Conservation (phyloP, 352 stramenopile species). For the Phytophthora citrophthora region DNA sequence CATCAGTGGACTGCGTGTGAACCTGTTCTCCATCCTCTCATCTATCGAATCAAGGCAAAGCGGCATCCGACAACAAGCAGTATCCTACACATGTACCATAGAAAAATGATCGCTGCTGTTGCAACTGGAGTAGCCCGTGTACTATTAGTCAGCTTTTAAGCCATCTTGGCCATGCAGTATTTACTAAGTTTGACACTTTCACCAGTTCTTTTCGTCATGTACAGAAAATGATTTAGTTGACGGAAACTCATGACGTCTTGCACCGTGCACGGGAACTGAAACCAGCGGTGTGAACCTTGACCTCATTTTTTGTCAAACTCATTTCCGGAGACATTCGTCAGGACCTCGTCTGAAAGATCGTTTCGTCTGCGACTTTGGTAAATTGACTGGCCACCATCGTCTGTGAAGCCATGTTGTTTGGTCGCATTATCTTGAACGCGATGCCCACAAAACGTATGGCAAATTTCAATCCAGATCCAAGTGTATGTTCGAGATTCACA, state of each 20-base stretch:
- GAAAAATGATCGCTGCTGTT: conserved; percentile 27
- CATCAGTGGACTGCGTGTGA: conserved; percentile 23
- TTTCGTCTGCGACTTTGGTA: conserved; percentile 11
- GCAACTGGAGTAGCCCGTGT: conserved; percentile 26
- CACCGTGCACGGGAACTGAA: too few species aligned
- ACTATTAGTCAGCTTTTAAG: conserved; percentile 39
- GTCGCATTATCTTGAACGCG: conserved; percentile 7
- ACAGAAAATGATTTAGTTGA: too few species aligned
- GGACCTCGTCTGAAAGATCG: conserved; percentile 5
- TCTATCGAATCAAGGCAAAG: conserved; percentile 17
- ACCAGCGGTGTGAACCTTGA: too few species aligned
- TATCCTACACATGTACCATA: conserved; percentile 46
- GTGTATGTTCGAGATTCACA: conserved; percentile 6
- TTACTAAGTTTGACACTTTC: conserved; percentile 37
- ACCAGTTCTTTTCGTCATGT: not conserved
- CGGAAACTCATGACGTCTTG: too few species aligned
- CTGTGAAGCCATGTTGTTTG: conserved; percentile 8
- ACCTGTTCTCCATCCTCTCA: not conserved
- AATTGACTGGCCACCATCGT: conserved; percentile 33
- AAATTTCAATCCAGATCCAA: not conserved
- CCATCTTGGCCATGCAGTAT: conserved; percentile 32
- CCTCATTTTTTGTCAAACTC: conserved; percentile 15
- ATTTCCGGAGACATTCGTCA: conserved; percentile 18
- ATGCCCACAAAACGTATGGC: conserved; percentile 1
- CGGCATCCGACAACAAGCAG: conserved; percentile 20